These are phyloP conservation scores for Curvularia hawaiiensis DNA, from an alignment of 2,329 filamentous ascomycete species.

Conservation along the genomic window DNA sequence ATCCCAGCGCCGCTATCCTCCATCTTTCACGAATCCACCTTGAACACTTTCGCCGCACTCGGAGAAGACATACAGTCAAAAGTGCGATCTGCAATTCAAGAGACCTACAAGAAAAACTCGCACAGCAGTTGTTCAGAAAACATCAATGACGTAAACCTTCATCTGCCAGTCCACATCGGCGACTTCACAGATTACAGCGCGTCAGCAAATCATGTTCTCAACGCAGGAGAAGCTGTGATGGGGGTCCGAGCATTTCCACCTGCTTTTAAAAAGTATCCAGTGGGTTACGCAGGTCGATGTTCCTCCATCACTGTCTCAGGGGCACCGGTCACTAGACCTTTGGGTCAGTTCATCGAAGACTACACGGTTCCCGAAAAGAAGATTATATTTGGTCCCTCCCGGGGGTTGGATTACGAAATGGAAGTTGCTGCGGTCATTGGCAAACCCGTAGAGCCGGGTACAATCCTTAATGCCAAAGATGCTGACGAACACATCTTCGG, in stretches of 20 bases:
- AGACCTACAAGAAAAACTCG: constrained; percentile 32
- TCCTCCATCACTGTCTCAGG: constrained; percentile 59
- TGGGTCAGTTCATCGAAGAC: constrained; percentile 37
- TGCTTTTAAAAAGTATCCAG: constrained; percentile 44
- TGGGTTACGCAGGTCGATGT: constrained; percentile 62
- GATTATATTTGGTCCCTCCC: constrained; percentile 54
- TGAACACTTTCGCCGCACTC: constrained; percentile 59
- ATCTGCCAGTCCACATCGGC: constrained; percentile 61
- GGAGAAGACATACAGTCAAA: constrained; percentile 46
- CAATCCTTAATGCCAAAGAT: constrained; percentile 48
- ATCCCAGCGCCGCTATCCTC: constrained; percentile 25
- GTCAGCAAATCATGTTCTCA: constrained; percentile 59
- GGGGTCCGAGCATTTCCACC: constrained; percentile 31
- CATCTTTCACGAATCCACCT: constrained; percentile 39
- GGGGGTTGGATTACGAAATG: constrained; percentile 56
- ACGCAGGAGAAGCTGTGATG: constrained; percentile 50
- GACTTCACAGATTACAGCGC: constrained; percentile 66
- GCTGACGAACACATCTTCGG: constrained; percentile 65
- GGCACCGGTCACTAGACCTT: constrained; percentile 42
- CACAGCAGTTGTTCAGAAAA: constrained; percentile 25
- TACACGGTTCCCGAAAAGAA: constrained; percentile 51
- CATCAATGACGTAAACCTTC: constrained; percentile 53
- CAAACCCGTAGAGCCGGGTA: constrained; percentile 47
- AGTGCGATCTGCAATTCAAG: constrained; percentile 52
- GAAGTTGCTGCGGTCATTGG: constrained; percentile 56